A percentile compares a stretch with the other conserved stretches of the same genome.
phyloP scores from a whole-genome alignment of 768 basidiomycete genomes.

The Paxillus involutus region DNA sequence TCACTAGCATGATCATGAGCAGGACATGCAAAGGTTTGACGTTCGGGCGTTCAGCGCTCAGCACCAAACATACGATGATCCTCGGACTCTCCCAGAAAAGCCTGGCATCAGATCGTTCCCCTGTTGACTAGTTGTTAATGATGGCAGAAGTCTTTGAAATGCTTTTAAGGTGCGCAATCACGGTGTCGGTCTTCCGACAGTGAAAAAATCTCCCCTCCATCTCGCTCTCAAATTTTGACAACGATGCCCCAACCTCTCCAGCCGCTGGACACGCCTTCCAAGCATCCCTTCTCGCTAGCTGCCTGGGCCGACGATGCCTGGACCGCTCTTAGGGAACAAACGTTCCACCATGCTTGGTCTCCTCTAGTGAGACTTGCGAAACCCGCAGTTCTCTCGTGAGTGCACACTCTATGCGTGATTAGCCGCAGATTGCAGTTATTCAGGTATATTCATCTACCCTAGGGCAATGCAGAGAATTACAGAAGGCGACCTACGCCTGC shows the following conservation, averaged over 20 bases:
- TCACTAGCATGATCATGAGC: too few species aligned
- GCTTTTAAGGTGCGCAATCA: background rate
- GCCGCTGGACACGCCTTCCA: constrained; percentile 39
- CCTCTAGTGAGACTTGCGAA: constrained; percentile 45
- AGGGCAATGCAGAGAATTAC: constrained; percentile 48
- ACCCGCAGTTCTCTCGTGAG: constrained; percentile 48
- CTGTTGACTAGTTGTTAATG: background rate
- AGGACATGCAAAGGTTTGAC: too few species aligned
- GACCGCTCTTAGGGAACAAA: constrained; percentile 41
- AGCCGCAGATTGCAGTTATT: background rate
- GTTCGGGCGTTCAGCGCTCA: background rate
- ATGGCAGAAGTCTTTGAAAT: background rate
- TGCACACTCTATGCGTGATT: constrained; percentile 2
- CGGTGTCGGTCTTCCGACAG: too few species aligned
- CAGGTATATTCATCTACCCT: background rate
- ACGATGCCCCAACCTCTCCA: constrained; percentile 34
- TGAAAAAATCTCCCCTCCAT: background rate
- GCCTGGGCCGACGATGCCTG: constrained; percentile 42
- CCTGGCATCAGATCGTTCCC: background rate
- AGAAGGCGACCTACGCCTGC: constrained; percentile 47
- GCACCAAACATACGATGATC: background rate
- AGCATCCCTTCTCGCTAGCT: constrained; percentile 44
- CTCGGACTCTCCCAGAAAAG: background rate
- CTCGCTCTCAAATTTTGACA: background rate
- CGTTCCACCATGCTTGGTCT: constrained; percentile 42